Evolutionary conservation across 495 filamentous ascomycete genomes (phyloP), one percentile per base, ranked within the genome.

Genomic region (Thozetella sp.): DNA sequence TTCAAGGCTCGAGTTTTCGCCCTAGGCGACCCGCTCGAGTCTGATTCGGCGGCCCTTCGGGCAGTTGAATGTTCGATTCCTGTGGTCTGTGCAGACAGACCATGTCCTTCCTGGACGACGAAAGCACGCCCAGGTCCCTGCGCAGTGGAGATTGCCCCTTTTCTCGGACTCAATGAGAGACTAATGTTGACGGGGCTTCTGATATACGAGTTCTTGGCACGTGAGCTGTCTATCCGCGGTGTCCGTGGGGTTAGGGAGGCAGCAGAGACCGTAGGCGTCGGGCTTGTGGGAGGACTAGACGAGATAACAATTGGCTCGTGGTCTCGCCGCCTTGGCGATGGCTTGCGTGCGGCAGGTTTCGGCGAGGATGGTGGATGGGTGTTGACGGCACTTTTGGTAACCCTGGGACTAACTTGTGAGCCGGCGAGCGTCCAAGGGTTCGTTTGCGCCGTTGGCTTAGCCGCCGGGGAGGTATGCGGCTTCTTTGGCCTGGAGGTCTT

Each of bases 351-450:
- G 30, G 15, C 6, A 6, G 30, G 30, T 15, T 37, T 37, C 12
- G 43, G 30, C 55, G 63, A 45, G 45, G 64, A 54, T 46, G 58
- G 34, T 54, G 54, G 22, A 30, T 56, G 1, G 53, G 54, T 61
- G 20, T 57, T 37, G 50, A 61, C 68, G 61, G 64, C 65, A 22
- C 55, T 37, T 48, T 64, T 70, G 61, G 64, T 67, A 55, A 60
- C 55, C 57, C 64, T 76, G 46, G 69, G 62, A 63, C 61, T 75
- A 60, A 22, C 57, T 56, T 73, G 72, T 70, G 72, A 78, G 69
- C 71, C 62, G 20, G 78, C 69, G 30, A 78, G 63, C 19, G 72
- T 76, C 79, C 79, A 81, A 11, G 78, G 74, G 54, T 77, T 78
- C 51, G 67, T 57, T 4, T 24, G 67, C 1, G 67, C 48, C 30